A percentile compares a stretch with the other conserved stretches of the same genome.
These are phyloP conservation scores for Yamadazyma mexicana DNA, from an alignment of 1,139 yeast genomes.

Conservation along the genomic window DNA sequence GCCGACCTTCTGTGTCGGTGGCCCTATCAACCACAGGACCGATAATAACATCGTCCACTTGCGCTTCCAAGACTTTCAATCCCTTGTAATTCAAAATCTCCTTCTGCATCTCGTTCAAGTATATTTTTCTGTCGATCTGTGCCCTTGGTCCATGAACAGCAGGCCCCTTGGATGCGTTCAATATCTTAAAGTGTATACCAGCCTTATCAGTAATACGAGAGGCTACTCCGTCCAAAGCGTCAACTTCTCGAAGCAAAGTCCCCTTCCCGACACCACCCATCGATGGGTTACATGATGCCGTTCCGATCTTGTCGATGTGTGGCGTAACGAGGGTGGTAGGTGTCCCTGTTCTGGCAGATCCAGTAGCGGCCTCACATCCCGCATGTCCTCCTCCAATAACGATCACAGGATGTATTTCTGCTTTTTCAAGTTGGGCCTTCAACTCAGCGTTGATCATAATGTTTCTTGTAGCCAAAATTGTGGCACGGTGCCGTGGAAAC, in stretches of 20 bases:
- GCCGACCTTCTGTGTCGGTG: conserved; percentile 34
- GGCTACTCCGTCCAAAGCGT: conserved; percentile 93
- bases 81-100: conserved; percentile 61
- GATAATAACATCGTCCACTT: conserved; percentile 83
- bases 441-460: conserved; percentile 41
- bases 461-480: conserved; percentile 12
- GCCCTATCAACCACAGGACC: conserved; percentile 32
- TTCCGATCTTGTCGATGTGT: conserved; percentile 70
- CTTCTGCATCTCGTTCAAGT: conserved; percentile 76
- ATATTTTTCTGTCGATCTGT: conserved; percentile 85
- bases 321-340: conserved; percentile 80
- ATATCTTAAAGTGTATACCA: conserved; percentile 86
- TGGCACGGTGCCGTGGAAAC: neutral
- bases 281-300: conserved; percentile 95
- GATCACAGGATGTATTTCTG: conserved; percentile 63
- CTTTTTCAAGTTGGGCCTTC: conserved; percentile 23
- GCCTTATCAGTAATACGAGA: conserved; percentile 84
- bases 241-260: conserved; percentile 85
- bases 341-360: conserved; percentile 82
- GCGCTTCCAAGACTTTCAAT: conserved; percentile 64
- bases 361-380: conserved; percentile 97
- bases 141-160: conserved; percentile 99
- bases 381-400: conserved; percentile 99
- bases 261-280: conserved; percentile 99
- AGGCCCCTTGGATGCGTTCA: conserved; percentile 88